Conservation (phyloP, 352 stramenopile species). For the Pythium vanterpoolii region DNA sequence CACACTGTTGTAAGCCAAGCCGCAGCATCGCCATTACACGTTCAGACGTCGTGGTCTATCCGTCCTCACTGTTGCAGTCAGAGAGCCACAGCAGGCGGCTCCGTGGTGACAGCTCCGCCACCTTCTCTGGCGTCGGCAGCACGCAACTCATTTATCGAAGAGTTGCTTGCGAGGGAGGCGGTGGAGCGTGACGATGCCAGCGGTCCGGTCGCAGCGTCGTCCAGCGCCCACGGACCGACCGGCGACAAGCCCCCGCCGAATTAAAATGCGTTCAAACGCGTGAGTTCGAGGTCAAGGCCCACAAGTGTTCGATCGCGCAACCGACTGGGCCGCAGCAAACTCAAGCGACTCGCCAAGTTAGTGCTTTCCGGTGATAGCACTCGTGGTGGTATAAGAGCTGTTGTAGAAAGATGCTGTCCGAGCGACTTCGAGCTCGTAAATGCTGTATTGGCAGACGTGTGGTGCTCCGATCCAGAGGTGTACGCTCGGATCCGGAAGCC, state of each 20-base stretch:
- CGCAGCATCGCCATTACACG: conserved; percentile 23
- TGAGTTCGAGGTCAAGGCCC: conserved; percentile 15
- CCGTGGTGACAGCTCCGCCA: conserved; percentile 40
- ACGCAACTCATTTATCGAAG: not conserved
- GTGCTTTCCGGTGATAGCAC: not conserved
- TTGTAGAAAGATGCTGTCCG: not conserved
- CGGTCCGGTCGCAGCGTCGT: conserved; percentile 13
- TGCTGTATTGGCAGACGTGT: not conserved
- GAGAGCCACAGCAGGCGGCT: conserved; percentile 66
- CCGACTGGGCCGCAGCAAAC: not conserved
- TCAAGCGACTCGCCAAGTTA: not conserved
- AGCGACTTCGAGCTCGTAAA: conserved; percentile 26
- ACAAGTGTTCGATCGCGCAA: conserved; percentile 8
- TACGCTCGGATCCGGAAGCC: conserved; percentile 25
- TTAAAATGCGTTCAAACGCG: not conserved
- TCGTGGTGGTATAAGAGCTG: not conserved
- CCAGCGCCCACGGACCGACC: conserved; percentile 45
- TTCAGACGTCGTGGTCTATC: not conserved
- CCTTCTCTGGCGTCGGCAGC: not conserved
- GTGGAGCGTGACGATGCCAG: conserved; percentile 18
- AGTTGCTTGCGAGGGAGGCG: not conserved
- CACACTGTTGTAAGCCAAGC: not conserved
- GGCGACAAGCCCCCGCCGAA: conserved; percentile 28
- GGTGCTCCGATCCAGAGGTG: not conserved
- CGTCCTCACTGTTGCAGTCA: conserved; percentile 28